Evolutionary conservation across 1,139 yeast genomes (phyloP).

Genomic region (Geotrichum bryndzae): DNA sequence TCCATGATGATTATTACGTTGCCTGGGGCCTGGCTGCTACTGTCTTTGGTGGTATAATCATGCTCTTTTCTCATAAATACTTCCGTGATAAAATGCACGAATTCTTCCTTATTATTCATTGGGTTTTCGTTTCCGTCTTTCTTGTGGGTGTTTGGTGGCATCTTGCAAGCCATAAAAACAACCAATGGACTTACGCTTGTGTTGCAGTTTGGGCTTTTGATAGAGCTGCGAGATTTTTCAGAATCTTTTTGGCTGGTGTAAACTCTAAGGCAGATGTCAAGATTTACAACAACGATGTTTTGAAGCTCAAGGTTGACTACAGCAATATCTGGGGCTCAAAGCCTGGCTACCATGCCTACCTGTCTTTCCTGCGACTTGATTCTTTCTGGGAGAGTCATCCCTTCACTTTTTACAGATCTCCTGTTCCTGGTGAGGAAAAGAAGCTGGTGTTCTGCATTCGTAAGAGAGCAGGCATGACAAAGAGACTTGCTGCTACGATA

Average conservation of each 20-base stretch:
- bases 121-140: constrained; percentile 40
- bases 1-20: background rate
- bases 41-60: constrained; percentile 39
- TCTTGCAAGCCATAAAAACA: constrained; percentile 35
- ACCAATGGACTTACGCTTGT: constrained; percentile 38
- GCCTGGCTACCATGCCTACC: constrained; percentile 56
- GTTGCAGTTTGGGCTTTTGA: constrained; percentile 40
- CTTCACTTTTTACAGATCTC: constrained; percentile 45
- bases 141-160: constrained; percentile 43
- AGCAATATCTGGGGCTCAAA: constrained; percentile 38
- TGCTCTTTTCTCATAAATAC: constrained; percentile 44
- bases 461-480: constrained; percentile 34
- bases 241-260: constrained; percentile 39
- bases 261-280: constrained; percentile 37
- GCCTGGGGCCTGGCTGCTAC: constrained; percentile 47
- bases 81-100: constrained; percentile 60
- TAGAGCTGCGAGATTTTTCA: constrained; percentile 33
- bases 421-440: constrained; percentile 22
- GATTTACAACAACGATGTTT: constrained; percentile 24
- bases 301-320: constrained; percentile 28
- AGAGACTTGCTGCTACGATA: constrained; percentile 14
- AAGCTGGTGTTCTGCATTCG: constrained; percentile 32
- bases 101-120: constrained; percentile 53
- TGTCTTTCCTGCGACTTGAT: constrained; percentile 49
- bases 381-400: constrained; percentile 60